phyloP scores from a whole-genome alignment of 2,329 filamentous ascomycete species.

The Alternaria gansuensis region DNA sequence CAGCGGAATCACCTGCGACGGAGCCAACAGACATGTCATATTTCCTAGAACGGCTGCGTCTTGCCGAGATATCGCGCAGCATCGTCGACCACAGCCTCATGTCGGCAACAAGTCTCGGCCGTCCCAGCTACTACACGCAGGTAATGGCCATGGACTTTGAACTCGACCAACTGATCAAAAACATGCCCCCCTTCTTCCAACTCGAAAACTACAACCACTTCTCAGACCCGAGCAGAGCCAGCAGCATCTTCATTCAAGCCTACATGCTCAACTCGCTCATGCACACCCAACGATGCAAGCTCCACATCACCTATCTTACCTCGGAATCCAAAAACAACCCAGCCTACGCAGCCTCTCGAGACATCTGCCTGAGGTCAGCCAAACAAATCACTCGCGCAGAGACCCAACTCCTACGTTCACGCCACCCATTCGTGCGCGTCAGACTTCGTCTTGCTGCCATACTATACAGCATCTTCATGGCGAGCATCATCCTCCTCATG shows the following conservation, averaged over 20 bases:
- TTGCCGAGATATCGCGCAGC: conserved; percentile 51
- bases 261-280: conserved; percentile 50
- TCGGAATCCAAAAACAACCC: neutral
- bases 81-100: conserved; percentile 43
- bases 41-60: conserved; percentile 47
- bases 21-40: conserved; percentile 54
- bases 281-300: conserved; percentile 49
- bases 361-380: neutral
- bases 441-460: neutral
- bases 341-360: neutral
- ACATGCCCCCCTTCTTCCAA: neutral
- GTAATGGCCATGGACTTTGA: neutral
- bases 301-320: conserved; percentile 46
- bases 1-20: neutral
- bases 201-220: neutral
- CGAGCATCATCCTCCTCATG: neutral
- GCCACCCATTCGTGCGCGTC: neutral
- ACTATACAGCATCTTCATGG: conserved; percentile 4
- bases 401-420: neutral
- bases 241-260: conserved; percentile 42
- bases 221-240: conserved; percentile 4
- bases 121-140: neutral
- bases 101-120: neutral
- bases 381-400: neutral
- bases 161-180: neutral